Evolutionary conservation across 176 grass and related monocot genomes (phyloP), one percentile per base, ranked within the genome.

Genomic region (Oropetium thomaeum): DNA sequence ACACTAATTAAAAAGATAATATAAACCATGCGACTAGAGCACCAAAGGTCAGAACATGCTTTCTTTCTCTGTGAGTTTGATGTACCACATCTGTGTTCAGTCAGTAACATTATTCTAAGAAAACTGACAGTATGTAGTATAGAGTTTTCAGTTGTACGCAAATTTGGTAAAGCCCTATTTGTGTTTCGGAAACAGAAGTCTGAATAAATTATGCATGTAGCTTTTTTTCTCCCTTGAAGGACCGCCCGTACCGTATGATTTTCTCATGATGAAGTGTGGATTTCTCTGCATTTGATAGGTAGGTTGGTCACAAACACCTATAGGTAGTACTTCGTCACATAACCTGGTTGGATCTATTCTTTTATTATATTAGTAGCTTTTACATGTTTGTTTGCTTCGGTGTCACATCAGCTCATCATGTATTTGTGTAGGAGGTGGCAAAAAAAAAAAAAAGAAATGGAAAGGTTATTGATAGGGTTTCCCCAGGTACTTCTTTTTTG

Each of bases 361-460:
- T 27, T 35, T 40, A 31, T 57, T 23, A 22, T 26, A 13, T 35
- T 53, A 60, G 27, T 70, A 73, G 67, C 34, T 87, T 68, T 68
- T 88, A 62, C 69, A 78, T 74, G 80, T 69, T 79, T 83, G 86
- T 65, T 77, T 82, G 33, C 43, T 79, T 53, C 22, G 61, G 69
- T 88, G 68, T 79, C 86, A 47, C 75, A 67, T 83, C 75, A 69
- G 52, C 16, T 28, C 33, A 57, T 57, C 23, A 49, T 49, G 45
- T 20, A 20, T 49, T 32, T 34, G 12, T 45, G 40, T n/a, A 80
- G 58, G 58, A 32, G 64, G 31, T 71, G 41, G 74, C 81, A 6
- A 49, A 49, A 49, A 49, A 83, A 69, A 79, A 79, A 89, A 41
- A 85, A 80, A 84, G 58, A 69, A 48, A 85, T 51, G 29, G 65